phyloP scores from a whole-genome alignment of 768 basidiomycete genomes.

The Amyloporia xantha region DNA sequence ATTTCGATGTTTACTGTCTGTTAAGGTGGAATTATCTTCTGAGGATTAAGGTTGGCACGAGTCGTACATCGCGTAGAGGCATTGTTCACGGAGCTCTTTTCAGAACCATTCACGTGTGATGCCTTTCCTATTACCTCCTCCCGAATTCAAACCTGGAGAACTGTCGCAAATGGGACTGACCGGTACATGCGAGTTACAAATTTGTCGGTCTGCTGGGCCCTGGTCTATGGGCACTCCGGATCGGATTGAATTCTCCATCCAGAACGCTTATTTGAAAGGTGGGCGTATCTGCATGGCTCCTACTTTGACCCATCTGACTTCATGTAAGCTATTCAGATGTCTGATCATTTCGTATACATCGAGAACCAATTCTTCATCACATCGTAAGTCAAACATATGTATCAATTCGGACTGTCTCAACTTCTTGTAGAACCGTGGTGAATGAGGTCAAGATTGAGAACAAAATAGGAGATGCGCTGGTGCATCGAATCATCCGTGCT shows the following conservation, averaged over 20 bases:
- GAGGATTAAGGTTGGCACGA: constrained; percentile 70
- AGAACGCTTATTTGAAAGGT: constrained; percentile 92
- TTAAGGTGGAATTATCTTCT: constrained; percentile 94
- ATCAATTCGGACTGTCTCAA: not conserved
- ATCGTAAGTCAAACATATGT: too few species aligned
- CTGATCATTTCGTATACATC: constrained; percentile 97
- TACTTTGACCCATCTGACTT: not conserved
- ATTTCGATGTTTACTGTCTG: too few species aligned
- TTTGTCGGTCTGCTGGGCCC: constrained; percentile 90
- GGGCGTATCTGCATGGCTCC: constrained; percentile 8
- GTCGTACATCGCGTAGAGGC: not conserved
- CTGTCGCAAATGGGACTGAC: constrained; percentile 75
- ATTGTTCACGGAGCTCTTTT: not conserved
- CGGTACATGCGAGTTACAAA: constrained; percentile 95
- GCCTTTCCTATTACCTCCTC: constrained; percentile 91
- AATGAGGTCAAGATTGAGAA: constrained; percentile 88
- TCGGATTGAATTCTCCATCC: constrained; percentile 85
- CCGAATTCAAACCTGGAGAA: constrained; percentile 83
- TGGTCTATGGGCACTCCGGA: constrained; percentile 94
- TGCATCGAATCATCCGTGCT: constrained; percentile 85
- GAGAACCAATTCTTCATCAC: constrained; percentile 93
- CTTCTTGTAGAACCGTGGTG: constrained; percentile 56
- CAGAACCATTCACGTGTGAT: constrained; percentile 91
- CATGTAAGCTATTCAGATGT: constrained; percentile 67
- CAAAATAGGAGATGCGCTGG: constrained; percentile 89